These are phyloP conservation scores for Xylaria cubensis DNA, from an alignment of 495 filamentous ascomycete genomes.

Conservation along the genomic window DNA sequence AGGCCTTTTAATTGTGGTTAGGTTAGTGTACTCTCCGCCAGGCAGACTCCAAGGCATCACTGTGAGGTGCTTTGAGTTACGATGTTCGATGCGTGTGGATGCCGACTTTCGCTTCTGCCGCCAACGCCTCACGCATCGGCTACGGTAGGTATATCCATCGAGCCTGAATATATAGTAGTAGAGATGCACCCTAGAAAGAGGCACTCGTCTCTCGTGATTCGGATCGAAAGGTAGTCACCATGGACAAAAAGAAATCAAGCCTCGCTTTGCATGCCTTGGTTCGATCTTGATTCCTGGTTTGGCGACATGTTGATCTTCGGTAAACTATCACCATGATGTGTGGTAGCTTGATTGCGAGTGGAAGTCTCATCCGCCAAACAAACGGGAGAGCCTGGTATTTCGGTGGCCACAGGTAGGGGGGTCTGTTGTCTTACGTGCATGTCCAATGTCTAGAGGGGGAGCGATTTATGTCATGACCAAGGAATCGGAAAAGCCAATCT, in stretches of 20 bases:
- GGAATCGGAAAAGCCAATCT: constrained; percentile 16
- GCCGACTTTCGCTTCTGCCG: constrained; percentile 8
- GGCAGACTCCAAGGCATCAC: background rate
- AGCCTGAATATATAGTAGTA: constrained; percentile 1
- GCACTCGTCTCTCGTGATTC: background rate
- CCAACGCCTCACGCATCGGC: constrained; percentile 18
- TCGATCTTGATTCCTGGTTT: background rate
- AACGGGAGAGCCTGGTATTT: background rate
- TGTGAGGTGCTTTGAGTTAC: constrained; percentile 13
- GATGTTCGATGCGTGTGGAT: constrained; percentile 16
- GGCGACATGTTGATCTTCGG: background rate
- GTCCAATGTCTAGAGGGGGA: background rate
- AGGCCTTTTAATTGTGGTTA: background rate
- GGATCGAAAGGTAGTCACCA: background rate
- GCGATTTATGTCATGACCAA: constrained; percentile 20
- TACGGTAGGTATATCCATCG: constrained; percentile 18
- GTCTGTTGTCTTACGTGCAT: constrained; percentile 25
- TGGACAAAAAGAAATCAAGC: background rate
- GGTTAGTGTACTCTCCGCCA: background rate
- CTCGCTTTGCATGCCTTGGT: background rate
- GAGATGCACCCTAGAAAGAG: constrained; percentile 6
- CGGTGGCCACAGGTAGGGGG: constrained; percentile 12
- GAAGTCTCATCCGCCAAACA: background rate
- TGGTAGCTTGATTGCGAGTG: background rate
- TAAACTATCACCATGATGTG: background rate